Evolutionary conservation across 352 stramenopile genomes (phyloP).

Genomic region (Globisporangium cylindrosporum): DNA sequence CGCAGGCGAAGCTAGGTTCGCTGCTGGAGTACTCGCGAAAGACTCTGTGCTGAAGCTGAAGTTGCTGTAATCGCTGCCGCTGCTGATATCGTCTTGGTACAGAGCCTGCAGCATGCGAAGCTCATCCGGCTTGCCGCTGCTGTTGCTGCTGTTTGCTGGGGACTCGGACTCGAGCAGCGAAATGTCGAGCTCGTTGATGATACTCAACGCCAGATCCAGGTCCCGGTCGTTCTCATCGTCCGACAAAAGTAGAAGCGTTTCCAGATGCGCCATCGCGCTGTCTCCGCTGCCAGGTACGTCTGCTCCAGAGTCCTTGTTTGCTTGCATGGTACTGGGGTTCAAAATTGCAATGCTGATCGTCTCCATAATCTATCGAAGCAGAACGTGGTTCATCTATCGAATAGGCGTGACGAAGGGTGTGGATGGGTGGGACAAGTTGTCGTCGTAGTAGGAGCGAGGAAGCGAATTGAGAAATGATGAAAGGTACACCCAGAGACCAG

Average conservation of each 20-base stretch:
- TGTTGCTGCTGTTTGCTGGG: background rate
- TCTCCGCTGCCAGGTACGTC: background rate
- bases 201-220: slow-evolving; percentile 15
- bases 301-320: background rate
- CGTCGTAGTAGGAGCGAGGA: background rate
- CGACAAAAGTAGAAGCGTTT: background rate
- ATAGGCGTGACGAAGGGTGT: background rate
- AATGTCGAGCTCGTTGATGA: slow-evolving; percentile 18
- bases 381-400: background rate
- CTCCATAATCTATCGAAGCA: slow-evolving; percentile 7
- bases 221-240: slow-evolving; percentile 10
- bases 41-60: background rate
- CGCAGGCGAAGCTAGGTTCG: background rate
- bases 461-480: slow-evolving; percentile 5
- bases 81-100: background rate
- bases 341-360: slow-evolving; percentile 4
- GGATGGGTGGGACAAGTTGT: background rate
- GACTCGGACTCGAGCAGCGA: slow-evolving; percentile 6
- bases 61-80: background rate
- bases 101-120: slow-evolving; percentile 6
- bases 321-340: background rate
- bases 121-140: background rate
- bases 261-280: background rate
- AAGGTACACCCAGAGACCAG: background rate
- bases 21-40: background rate